Evolutionary conservation across 768 basidiomycete genomes (phyloP), one percentile per base, ranked within the genome.

Genomic region (Boletus rubropictus): DNA sequence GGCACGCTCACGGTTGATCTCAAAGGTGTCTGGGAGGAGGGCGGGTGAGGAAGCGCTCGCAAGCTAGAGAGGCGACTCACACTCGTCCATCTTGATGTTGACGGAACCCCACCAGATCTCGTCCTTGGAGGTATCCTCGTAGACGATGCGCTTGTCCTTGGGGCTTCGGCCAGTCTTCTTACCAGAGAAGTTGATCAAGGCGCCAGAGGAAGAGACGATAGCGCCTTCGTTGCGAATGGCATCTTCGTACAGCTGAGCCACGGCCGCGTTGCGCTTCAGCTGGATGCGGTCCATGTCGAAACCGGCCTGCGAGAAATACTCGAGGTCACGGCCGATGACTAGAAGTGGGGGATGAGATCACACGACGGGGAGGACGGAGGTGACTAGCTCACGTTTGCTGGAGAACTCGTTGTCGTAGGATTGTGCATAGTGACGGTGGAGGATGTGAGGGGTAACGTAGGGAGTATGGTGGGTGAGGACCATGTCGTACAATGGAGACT

Each of bases 91-190:
- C 77, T 96, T 95, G 73, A 98, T 98, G 75, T 99, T 99, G 59
- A 98, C 93, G 25, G 90, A 86, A 33, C 96, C 95, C 96, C 96
- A 98, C 94, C 96, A 99, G 67, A 99, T 86, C 53, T 97, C 82
- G 64, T 97, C 92, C 71, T 92, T 96, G 71, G 82, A 86, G 43
- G 89, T 86, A 58, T 98, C 94, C 69, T 99, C 96, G 66, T 77
- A 98, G 62, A 99, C 96, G 63, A 99, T 97, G 52, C 96, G 93
- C 80, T 98, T 99, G 81, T 99, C 96, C 68, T 98, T 99, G 44
- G 96, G 96, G 57, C 83, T 86, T 40, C 96, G 80, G 46, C 96
- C 96, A 3, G 96, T 98, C 78, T 99, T 99, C 79, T 97, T 98
- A 24, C 96, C 96, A 9, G 93, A 96, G 62, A 98, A 99, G 80